These are phyloP conservation scores for Exophiala xenobiotica DNA, from an alignment of 2,329 filamentous ascomycete species.

Conservation along the genomic window DNA sequence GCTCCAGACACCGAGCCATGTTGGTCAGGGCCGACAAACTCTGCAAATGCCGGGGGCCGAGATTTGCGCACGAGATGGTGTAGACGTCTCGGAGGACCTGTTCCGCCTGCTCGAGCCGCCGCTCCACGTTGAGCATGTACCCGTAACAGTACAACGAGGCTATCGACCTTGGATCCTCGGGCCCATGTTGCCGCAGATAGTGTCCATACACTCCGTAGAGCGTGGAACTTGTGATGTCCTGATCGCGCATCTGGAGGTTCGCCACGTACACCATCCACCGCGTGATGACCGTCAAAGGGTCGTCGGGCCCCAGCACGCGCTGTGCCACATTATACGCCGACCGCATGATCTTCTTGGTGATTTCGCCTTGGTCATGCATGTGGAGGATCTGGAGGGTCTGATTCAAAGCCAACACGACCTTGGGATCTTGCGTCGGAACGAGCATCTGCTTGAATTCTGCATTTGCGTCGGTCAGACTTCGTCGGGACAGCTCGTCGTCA, in stretches of 20 bases:
- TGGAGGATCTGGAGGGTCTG: slow-evolving; percentile 28
- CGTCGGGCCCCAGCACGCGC: slow-evolving; percentile 18
- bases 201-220: slow-evolving; percentile 16
- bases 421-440: slow-evolving; percentile 23
- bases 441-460: slow-evolving; percentile 28
- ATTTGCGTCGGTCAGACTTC: slow-evolving; percentile 26
- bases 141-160: slow-evolving; percentile 28
- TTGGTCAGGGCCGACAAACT: slow-evolving; percentile 26
- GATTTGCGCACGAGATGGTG: slow-evolving; percentile 13
- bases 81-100: slow-evolving; percentile 21
- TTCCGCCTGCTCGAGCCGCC: slow-evolving; percentile 21
- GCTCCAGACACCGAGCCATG: slow-evolving; percentile 17
- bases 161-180: slow-evolving; percentile 22
- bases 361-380: slow-evolving; percentile 28
- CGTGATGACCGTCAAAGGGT: slow-evolving; percentile 24
- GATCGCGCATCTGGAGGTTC: slow-evolving; percentile 13
- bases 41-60: slow-evolving; percentile 24
- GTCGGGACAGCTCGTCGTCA: slow-evolving; percentile 18
- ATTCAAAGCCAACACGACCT: slow-evolving; percentile 24
- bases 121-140: slow-evolving; percentile 28
- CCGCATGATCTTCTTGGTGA: slow-evolving; percentile 25
- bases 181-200: slow-evolving; percentile 16
- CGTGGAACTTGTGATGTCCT: slow-evolving; percentile 24
- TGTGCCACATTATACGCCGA: slow-evolving; percentile 20
- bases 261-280: slow-evolving; percentile 28